Evolutionary conservation across 257 asterid genomes (phyloP), one percentile per base, ranked within the genome.

Genomic region (Gynochthodes officinalis): DNA sequence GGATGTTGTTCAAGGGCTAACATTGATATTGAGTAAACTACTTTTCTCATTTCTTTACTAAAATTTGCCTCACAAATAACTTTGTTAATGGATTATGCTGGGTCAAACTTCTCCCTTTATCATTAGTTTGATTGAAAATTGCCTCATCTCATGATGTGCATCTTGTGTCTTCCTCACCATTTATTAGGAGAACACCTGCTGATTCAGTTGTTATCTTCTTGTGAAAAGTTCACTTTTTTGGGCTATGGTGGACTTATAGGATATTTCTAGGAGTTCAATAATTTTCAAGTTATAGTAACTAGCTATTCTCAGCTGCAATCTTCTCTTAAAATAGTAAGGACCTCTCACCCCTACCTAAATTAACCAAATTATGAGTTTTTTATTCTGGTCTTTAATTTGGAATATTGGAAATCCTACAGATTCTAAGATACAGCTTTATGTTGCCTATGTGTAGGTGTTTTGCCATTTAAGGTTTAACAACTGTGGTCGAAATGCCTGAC

Each of bases 1-100:
- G 68, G 99, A 95, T 86, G 81, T 88, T 90, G 79, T 90, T 82
- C 92, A 86, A 77, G 98, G 99, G 76, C 80, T 95, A 71, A 86
- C 93, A 30, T 87, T 73, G 43, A 84, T 89, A 76, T 76, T 95
- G 85, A 86, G 99, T 95, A 95, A 77, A 98, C 78, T 66, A 30
- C 10, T 54, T 72, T 81, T 73, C 60, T 53, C 28, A n/a, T 21
- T 46, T 48, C 50, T 60, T 13, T 9, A 37, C 23, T 55, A n/a
- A 65, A 11, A 50, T 37, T 73, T 21, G 53, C 19, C 7, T 25
- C 23, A 33, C 32, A 28, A 13, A 27, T 11, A 32, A 37, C 19
- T 63, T 7, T 73, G 18, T 53, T 16, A n/a, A 39, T n/a, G 53
- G 5, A 1, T n/a, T 9, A 15, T 33, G 12, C 21, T 4, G 54